phyloP scores from a whole-genome alignment of 257 asterid species.

The Galeopsis tetrahit region DNA sequence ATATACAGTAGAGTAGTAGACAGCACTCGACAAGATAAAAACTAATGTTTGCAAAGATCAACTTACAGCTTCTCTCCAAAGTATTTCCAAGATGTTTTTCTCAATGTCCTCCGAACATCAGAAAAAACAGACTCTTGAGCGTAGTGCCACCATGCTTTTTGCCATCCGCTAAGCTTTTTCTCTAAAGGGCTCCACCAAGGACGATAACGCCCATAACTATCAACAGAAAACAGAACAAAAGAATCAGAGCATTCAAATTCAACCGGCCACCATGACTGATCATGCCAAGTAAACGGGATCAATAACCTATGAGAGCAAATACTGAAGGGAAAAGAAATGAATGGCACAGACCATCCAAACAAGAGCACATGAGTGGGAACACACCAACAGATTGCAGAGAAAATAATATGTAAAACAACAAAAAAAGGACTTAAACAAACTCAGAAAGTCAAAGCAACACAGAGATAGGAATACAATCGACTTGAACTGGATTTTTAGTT shows the following conservation, averaged over 20 bases:
- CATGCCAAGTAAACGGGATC: conserved; percentile 22
- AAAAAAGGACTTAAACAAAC: neutral
- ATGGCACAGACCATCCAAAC: neutral
- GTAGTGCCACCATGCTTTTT: conserved; percentile 94
- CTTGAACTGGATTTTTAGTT: neutral
- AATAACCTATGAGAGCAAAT: conserved; percentile 16
- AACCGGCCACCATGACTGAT: conserved; percentile 24
- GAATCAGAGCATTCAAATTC: conserved; percentile 27
- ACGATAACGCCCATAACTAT: conserved; percentile 90
- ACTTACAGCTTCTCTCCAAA: conserved; percentile 95
- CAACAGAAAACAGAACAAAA: conserved; percentile 32
- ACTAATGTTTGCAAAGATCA: conserved; percentile 25
- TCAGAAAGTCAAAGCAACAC: conserved; percentile 7
- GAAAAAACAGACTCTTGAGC: conserved; percentile 87
- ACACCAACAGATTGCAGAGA: conserved; percentile 13
- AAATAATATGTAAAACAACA: conserved; percentile 6
- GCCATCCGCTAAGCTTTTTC: conserved; percentile 82
- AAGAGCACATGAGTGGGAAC: conserved; percentile 18
- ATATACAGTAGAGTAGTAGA: conserved; percentile 21
- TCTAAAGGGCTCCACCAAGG: conserved; percentile 92
- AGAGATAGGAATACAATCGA: conserved; percentile 4
- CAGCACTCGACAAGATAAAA: conserved; percentile 29
- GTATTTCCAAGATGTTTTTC: conserved; percentile 91
- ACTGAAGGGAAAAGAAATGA: conserved; percentile 8
- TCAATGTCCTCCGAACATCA: conserved; percentile 81